Evolutionary conservation across 257 asterid species (phyloP).

Genomic region (Mentha longifolia): DNA sequence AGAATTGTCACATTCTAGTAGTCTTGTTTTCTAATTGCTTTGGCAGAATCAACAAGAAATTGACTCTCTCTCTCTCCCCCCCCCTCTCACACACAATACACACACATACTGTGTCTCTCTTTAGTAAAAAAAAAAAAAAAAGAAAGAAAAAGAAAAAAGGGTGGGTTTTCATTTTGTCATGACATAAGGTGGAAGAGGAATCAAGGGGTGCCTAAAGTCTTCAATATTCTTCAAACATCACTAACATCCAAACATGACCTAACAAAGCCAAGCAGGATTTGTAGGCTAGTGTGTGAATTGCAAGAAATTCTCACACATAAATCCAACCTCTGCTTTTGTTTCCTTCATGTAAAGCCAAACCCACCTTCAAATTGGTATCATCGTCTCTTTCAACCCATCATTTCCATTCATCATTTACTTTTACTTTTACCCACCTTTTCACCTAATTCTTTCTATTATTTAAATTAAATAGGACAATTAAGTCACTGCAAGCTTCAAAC

Average conservation of each 20-base stretch:
- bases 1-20: conserved; percentile 26
- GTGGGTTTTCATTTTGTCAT: conserved; percentile 50
- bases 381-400: conserved; percentile 35
- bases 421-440: not conserved
- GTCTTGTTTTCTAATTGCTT: conserved; percentile 34
- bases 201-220: conserved; percentile 56
- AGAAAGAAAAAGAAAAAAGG: conserved; percentile 27
- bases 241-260: conserved; percentile 71
- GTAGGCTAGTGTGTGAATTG: conserved; percentile 44
- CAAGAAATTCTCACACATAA: conserved; percentile 52
- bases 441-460: not conserved
- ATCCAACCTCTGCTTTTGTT: conserved; percentile 45
- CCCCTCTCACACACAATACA: not conserved
- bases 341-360: conserved; percentile 19
- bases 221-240: conserved; percentile 52
- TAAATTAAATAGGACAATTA: not conserved
- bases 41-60: conserved; percentile 36
- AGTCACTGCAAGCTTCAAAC: conserved; percentile 19
- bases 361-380: conserved; percentile 38
- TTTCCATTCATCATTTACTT: not conserved
- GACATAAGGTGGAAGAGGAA: conserved; percentile 72
- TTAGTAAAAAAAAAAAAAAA: conserved; percentile 31
- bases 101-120: conserved; percentile 30
- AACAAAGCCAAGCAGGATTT: conserved; percentile 72
- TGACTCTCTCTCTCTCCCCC: not conserved